Conservation (phyloP, 768 basidiomycete species). For the Boletus sp. region DNA sequence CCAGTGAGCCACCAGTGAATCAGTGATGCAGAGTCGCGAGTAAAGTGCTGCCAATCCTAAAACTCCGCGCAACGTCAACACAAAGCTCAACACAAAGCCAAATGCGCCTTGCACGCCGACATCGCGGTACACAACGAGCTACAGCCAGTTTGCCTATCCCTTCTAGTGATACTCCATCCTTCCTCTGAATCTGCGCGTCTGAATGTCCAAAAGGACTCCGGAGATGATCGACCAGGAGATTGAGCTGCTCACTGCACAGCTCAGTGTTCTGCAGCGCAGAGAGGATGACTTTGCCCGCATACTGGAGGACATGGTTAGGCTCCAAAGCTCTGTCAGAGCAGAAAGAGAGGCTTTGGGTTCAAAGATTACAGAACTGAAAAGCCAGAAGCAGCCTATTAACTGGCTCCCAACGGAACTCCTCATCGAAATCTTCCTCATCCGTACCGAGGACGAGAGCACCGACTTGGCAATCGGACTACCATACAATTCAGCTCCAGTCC, state of each 20-base stretch:
- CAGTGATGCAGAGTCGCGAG: background rate
- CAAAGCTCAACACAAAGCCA: background rate
- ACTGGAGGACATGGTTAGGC: conserved; percentile 38
- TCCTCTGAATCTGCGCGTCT: background rate
- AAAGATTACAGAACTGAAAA: conserved; percentile 36
- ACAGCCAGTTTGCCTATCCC: background rate
- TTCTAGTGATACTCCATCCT: background rate
- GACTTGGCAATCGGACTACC: conserved; percentile 24
- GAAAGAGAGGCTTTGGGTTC: conserved; percentile 35
- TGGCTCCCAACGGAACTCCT: conserved; percentile 53
- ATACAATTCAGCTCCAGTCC: conserved; percentile 36
- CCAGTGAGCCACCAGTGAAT: too few species aligned
- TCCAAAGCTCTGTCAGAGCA: conserved; percentile 35
- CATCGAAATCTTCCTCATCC: conserved; percentile 40
- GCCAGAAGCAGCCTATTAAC: conserved; percentile 45
- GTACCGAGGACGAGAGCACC: conserved; percentile 24
- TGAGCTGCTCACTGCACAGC: conserved; percentile 37
- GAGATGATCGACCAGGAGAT: conserved; percentile 38
- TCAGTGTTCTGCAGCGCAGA: conserved; percentile 35
- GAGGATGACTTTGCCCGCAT: conserved; percentile 42
- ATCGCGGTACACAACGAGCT: background rate
- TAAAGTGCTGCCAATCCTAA: background rate
- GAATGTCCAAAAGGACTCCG: conserved; percentile 22
- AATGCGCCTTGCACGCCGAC: background rate
- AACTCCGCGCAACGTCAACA: background rate